Evolutionary conservation across 345 rosid species (phyloP).

Genomic region (Adansonia digitata): DNA sequence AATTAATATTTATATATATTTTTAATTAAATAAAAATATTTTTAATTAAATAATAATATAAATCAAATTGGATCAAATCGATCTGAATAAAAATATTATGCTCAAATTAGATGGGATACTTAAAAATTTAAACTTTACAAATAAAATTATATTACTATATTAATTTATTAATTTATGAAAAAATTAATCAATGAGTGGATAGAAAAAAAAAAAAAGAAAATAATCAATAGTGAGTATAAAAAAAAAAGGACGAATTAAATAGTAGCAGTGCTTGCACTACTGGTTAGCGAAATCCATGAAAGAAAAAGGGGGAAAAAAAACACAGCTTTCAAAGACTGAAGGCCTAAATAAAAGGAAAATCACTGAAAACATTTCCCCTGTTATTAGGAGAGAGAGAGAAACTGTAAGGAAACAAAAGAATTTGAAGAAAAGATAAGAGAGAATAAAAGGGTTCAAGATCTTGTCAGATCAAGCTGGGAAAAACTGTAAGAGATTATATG

Average conservation of each 20-base stretch:
- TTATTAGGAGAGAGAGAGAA: conserved; percentile 25
- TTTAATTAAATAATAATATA: no score
- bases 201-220: background rate
- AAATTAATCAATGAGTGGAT: background rate
- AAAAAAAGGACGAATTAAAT: background rate
- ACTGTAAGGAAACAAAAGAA: background rate
- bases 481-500: conserved; percentile 20
- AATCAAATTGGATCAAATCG: no score
- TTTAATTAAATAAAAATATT: no score
- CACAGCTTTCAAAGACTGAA: conserved; percentile 8
- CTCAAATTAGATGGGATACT: no score
- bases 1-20: no score
- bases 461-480: conserved; percentile 40
- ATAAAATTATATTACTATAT: no score
- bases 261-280: background rate
- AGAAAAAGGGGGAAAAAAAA: background rate
- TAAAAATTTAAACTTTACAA: no score
- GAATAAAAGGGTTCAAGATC: conserved; percentile 30
- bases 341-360: conserved; percentile 29
- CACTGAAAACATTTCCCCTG: conserved; percentile 9
- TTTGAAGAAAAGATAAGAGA: conserved; percentile 6
- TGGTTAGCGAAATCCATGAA: background rate
- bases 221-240: no score
- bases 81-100: no score
- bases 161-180: no score